Evolutionary conservation across 306 rosid species (phyloP).

Genomic region (Canavalia gladiata): DNA sequence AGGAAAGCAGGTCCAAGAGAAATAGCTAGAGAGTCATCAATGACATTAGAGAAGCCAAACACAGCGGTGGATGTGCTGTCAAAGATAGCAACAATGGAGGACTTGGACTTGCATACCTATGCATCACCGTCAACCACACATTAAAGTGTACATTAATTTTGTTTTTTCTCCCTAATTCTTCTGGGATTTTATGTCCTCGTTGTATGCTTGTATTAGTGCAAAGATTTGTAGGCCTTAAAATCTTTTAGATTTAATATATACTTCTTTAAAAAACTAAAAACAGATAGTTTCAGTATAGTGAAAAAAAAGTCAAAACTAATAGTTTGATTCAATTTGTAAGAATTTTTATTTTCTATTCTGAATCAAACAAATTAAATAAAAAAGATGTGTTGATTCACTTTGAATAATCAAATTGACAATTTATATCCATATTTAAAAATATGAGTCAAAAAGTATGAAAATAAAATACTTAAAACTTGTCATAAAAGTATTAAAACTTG

Average conservation of each 20-base stretch:
- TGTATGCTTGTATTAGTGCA: neutral
- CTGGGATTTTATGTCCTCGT: neutral
- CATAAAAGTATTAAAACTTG: too few relatives aligned
- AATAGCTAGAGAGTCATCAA: neutral
- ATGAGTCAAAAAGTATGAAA: too few relatives aligned
- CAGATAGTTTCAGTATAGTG: too few relatives aligned
- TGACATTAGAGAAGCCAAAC: neutral
- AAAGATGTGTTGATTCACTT: too few relatives aligned
- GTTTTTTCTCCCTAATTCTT: neutral
- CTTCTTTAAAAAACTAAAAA: neutral
- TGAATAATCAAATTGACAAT: too few relatives aligned
- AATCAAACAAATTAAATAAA: neutral
- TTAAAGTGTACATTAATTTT: neutral
- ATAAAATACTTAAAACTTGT: too few relatives aligned
- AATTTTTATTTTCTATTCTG: neutral
- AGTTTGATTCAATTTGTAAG: too few relatives aligned
- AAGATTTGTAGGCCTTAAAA: neutral
- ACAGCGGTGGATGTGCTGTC: neutral
- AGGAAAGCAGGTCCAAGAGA: neutral
- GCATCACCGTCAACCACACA: neutral
- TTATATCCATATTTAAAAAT: too few relatives aligned
- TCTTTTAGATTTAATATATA: neutral
- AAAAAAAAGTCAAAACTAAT: too few relatives aligned
- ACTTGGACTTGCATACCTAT: too few relatives aligned
- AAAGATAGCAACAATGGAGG: neutral